phyloP scores from a whole-genome alignment of 306 rosid species.

The Elaeagnus macrophylla region DNA sequence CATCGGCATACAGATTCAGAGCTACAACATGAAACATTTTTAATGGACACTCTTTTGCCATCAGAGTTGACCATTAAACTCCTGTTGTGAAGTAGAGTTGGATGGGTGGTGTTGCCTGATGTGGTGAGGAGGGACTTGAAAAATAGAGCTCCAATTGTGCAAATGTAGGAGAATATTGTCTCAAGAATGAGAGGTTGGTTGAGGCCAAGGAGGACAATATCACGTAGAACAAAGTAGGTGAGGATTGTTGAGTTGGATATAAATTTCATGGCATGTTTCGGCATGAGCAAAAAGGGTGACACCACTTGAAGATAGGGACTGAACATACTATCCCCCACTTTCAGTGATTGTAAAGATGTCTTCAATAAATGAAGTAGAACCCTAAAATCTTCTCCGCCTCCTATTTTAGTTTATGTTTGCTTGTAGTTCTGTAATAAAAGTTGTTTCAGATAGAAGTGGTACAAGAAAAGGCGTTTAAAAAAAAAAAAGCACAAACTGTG shows the following conservation, averaged over 20 bases:
- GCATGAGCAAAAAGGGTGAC: constrained; percentile 13
- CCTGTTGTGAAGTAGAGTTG: too few species aligned
- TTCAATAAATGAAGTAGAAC: too few species aligned
- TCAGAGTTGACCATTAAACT: too few species aligned
- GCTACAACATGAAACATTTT: constrained; percentile 4
- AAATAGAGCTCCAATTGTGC: not conserved
- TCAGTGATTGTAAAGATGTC: too few species aligned
- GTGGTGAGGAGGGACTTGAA: not conserved
- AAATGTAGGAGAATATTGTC: not conserved
- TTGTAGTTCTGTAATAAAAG: too few species aligned
- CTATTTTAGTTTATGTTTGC: too few species aligned
- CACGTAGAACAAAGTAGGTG: constrained; percentile 10
- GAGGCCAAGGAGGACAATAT: constrained; percentile 6
- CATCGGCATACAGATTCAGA: constrained; percentile 9
- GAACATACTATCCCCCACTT: too few species aligned
- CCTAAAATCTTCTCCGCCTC: too few species aligned
- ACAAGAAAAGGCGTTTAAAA: too few species aligned
- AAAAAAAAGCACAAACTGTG: too few species aligned
- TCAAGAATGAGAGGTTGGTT: not conserved
- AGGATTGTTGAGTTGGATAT: not conserved
- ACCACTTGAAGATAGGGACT: constrained; percentile 11
- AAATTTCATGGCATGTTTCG: constrained; percentile 2
- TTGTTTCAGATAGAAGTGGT: too few species aligned
- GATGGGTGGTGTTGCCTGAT: too few species aligned
- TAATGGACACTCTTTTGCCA: not conserved